These are phyloP conservation scores for Hamigera avellanea DNA, from an alignment of 495 filamentous ascomycete genomes.

Conservation along the genomic window DNA sequence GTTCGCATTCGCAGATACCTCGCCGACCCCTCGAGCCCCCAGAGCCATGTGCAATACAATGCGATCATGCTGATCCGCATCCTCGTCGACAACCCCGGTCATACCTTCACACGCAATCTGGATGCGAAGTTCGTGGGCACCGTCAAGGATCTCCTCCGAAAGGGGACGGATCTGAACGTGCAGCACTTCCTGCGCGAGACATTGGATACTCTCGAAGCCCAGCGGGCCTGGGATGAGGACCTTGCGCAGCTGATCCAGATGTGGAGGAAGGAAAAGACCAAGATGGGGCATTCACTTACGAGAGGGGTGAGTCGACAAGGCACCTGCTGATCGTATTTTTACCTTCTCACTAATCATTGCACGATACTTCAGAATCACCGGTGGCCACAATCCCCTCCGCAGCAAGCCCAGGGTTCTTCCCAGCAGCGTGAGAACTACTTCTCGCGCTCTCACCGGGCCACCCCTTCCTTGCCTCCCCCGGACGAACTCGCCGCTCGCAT, in stretches of 20 bases:
- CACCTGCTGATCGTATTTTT: too few species aligned
- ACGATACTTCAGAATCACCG: too few species aligned
- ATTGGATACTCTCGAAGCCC: constrained; percentile 57
- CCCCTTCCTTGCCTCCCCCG: constrained; percentile 51
- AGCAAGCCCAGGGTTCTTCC: too few species aligned
- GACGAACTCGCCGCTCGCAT: constrained; percentile 75
- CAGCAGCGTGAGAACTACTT: too few species aligned
- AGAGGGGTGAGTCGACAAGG: constrained; percentile 1
- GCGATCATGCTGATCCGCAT: constrained; percentile 94
- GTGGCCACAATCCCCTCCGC: too few species aligned
- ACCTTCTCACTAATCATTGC: too few species aligned
- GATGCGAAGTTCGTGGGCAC: constrained; percentile 69
- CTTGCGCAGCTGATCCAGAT: constrained; percentile 56
- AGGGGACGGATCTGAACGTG: constrained; percentile 62
- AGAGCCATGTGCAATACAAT: constrained; percentile 78
- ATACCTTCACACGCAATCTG: constrained; percentile 75
- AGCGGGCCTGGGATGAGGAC: constrained; percentile 62
- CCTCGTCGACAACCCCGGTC: constrained; percentile 81
- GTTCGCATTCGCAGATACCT: constrained; percentile 72
- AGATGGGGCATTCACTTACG: constrained; percentile 9
- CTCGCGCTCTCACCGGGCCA: constrained; percentile 17
- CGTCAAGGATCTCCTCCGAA: constrained; percentile 63
- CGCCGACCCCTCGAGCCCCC: constrained; percentile 47
- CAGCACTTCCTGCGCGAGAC: constrained; percentile 79
- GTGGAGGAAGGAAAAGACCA: constrained; percentile 79